These are phyloP conservation scores for Candida chilensis DNA, from an alignment of 805 yeast species.

Conservation along the genomic window DNA sequence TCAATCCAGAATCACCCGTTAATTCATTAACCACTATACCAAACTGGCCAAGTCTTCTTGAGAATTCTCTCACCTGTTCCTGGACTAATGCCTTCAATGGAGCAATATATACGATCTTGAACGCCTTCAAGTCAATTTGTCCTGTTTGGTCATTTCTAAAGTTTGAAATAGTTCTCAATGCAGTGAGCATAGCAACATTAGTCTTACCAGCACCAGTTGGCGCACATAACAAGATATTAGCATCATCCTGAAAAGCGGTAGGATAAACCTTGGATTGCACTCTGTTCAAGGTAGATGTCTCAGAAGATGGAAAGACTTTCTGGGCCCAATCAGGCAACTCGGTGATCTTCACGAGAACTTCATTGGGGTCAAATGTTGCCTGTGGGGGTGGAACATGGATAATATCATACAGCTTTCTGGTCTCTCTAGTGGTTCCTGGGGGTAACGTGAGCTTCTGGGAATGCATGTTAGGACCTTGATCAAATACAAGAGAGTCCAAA, in stretches of 20 bases:
- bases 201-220: constrained; percentile 99
- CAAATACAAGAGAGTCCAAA: constrained; percentile 53
- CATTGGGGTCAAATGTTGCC: constrained; percentile 26
- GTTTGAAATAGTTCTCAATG: constrained; percentile 52
- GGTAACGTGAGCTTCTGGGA: constrained; percentile 67
- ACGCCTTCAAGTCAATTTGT: constrained; percentile 39
- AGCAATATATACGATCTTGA: constrained; percentile 83
- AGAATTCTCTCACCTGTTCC: constrained; percentile 85
- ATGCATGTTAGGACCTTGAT: constrained; percentile 67
- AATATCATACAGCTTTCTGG: constrained; percentile 72
- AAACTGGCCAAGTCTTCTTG: constrained; percentile 51
- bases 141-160: constrained; percentile 37
- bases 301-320: constrained; percentile 59
- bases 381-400: constrained; percentile 87
- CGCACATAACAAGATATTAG: constrained; percentile 80
- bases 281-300: constrained; percentile 62
- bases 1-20: constrained; percentile 81
- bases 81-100: constrained; percentile 93
- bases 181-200: constrained; percentile 85
- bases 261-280: constrained; percentile 82
- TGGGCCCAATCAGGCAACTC: constrained; percentile 80
- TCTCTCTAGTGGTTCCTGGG: constrained; percentile 71
- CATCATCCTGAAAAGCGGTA: constrained; percentile 62
- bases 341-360: constrained; percentile 44
- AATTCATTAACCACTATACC: constrained; percentile 76